Evolutionary conservation across 2,329 filamentous ascomycete genomes (phyloP).

Genomic region (Colletotrichum spaethianum): DNA sequence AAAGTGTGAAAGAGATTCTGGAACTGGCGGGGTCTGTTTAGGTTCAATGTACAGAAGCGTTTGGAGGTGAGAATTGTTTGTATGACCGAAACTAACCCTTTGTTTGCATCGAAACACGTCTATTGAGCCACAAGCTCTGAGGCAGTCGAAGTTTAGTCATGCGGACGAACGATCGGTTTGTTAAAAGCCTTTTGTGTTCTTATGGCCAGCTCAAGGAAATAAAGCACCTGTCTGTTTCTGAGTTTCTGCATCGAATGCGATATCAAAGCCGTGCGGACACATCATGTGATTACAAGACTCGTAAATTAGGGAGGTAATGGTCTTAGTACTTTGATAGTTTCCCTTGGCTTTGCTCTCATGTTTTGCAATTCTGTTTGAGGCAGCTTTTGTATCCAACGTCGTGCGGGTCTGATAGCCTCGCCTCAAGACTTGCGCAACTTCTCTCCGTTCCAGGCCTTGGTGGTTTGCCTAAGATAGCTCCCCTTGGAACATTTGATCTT

Average conservation of each 20-base stretch:
- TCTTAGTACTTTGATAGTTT: no score
- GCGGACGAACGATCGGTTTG: neutral
- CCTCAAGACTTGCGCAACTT: no score
- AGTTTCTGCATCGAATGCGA: neutral
- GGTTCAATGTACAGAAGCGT: neutral
- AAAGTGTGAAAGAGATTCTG: constrained; percentile 6
- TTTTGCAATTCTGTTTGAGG: neutral
- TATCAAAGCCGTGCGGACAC: no score
- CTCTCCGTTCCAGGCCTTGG: no score
- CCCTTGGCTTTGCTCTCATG: no score
- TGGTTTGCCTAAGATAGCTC: neutral
- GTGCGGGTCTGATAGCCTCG: no score
- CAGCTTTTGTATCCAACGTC: no score
- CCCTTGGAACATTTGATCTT: neutral
- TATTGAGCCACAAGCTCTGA: neutral
- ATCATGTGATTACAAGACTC: neutral
- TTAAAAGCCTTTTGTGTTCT: neutral
- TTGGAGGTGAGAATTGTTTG: neutral
- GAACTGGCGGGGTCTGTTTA: constrained; percentile 1
- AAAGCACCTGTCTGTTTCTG: neutral
- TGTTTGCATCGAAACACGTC: neutral
- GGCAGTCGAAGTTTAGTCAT: neutral
- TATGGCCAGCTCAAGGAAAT: neutral
- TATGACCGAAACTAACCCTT: neutral
- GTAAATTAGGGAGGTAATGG: neutral